phyloP scores from a whole-genome alignment of 352 stramenopile genomes.

The Pythium graminicola region DNA sequence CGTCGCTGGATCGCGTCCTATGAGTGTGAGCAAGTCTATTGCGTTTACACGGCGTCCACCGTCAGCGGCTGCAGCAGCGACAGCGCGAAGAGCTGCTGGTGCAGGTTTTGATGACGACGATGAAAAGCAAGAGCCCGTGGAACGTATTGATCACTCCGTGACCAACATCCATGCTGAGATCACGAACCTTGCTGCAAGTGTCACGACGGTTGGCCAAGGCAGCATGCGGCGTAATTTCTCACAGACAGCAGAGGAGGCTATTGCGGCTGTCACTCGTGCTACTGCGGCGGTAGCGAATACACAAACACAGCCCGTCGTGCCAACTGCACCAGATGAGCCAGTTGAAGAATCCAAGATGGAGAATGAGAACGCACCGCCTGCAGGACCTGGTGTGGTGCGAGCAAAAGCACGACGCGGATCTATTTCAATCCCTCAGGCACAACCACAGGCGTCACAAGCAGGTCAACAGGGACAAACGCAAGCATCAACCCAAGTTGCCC shows the following conservation, averaged over 20 bases:
- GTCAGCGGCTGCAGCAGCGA: slow-evolving; percentile 6
- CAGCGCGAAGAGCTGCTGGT: neutral
- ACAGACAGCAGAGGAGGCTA: slow-evolving; percentile 34
- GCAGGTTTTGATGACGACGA: slow-evolving; percentile 35
- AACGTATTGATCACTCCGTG: slow-evolving; percentile 64
- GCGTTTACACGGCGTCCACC: slow-evolving; percentile 38
- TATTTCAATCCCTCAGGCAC: slow-evolving; percentile 9
- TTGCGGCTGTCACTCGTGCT: slow-evolving; percentile 20
- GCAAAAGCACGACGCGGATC: slow-evolving; percentile 27
- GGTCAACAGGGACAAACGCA: slow-evolving; percentile 2
- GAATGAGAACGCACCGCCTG: neutral
- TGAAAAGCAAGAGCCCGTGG: slow-evolving; percentile 32
- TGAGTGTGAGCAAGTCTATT: slow-evolving; percentile 81
- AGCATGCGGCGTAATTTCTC: slow-evolving; percentile 69
- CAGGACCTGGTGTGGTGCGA: slow-evolving; percentile 12
- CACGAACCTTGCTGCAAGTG: slow-evolving; percentile 67
- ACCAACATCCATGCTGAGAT: slow-evolving; percentile 83
- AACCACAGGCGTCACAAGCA: neutral
- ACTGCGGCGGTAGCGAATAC: neutral
- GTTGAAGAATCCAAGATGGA: neutral
- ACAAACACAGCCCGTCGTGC: neutral
- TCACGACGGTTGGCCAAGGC: slow-evolving; percentile 66
- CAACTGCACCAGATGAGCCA: neutral
- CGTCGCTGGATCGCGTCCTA: slow-evolving; percentile 33
- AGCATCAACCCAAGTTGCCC: slow-evolving; percentile 28